phyloP scores from a whole-genome alignment of 208 protist species.

The Trypanosoma scelopori region DNA sequence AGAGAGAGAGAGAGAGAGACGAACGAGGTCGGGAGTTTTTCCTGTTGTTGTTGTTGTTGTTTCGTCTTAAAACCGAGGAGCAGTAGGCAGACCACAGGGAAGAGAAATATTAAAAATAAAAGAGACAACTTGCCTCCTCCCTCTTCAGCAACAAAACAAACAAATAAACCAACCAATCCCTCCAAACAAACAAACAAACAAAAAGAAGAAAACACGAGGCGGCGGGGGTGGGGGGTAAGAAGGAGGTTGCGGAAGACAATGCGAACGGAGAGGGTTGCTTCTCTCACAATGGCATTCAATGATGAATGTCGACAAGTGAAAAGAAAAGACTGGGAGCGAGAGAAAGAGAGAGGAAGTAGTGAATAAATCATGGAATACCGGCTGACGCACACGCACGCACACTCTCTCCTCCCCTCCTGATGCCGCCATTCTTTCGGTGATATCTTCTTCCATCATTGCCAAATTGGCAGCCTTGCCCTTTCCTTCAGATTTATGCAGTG shows the following conservation, averaged over 20 bases:
- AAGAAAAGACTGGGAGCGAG: neutral
- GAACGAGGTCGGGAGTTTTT: no score
- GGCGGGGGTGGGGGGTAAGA: no score
- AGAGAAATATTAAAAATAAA: no score
- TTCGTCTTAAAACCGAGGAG: no score
- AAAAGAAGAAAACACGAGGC: neutral
- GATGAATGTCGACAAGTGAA: neutral
- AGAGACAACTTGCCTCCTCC: no score
- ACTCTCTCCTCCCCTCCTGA: no score
- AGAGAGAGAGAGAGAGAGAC: neutral
- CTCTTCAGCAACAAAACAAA: no score
- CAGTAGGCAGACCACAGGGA: no score
- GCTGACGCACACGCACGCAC: no score
- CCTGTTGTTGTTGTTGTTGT: no score
- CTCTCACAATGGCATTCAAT: neutral
- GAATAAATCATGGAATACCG: constrained; percentile 1
- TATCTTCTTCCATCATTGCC: neutral
- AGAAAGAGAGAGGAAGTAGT: neutral
- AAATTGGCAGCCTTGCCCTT: neutral
- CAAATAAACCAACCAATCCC: neutral
- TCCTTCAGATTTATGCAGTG: no score
- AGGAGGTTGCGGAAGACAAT: neutral
- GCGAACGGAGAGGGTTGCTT: neutral
- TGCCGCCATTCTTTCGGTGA: constrained; percentile 1
- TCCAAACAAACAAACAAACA: constrained; percentile 1